A percentile compares a stretch with the other conserved stretches of the same genome.
These are phyloP conservation scores for Candida bentonensis DNA, from an alignment of 805 yeast species.

Conservation along the genomic window DNA sequence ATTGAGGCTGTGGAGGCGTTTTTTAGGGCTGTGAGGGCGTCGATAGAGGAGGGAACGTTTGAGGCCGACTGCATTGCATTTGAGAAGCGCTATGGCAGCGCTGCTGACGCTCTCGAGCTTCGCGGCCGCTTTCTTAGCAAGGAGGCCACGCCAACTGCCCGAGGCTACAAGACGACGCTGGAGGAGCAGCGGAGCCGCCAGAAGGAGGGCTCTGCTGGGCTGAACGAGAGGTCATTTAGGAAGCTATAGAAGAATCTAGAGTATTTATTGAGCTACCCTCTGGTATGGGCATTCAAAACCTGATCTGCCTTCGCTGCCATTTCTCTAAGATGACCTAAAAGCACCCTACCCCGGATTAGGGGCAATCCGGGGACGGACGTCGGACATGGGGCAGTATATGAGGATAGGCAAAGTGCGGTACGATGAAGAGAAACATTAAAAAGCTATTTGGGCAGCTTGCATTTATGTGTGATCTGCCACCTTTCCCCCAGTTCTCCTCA, in stretches of 20 bases:
- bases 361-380: too few species aligned
- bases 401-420: too few species aligned
- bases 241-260: neutral
- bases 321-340: too few species aligned
- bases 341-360: too few species aligned
- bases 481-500: too few species aligned
- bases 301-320: too few species aligned
- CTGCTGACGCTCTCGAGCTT: neutral
- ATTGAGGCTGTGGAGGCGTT: conserved; percentile 16
- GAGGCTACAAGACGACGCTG: neutral
- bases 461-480: too few species aligned
- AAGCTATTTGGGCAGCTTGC: too few species aligned
- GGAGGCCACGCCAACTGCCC: neutral
- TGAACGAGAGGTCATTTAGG: neutral
- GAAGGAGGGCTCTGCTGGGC: neutral
- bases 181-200: neutral
- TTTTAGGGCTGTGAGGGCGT: conserved; percentile 18
- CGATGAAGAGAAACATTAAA: too few species aligned
- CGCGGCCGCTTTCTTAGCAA: neutral
- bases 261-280: neutral
- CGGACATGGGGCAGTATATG: too few species aligned
- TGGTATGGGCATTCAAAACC: too few species aligned
- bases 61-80: conserved; percentile 7
- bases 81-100: neutral
- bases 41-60: conserved; percentile 20